Conservation (phyloP, 345 rosid genomes). For the Linum tenue region DNA sequence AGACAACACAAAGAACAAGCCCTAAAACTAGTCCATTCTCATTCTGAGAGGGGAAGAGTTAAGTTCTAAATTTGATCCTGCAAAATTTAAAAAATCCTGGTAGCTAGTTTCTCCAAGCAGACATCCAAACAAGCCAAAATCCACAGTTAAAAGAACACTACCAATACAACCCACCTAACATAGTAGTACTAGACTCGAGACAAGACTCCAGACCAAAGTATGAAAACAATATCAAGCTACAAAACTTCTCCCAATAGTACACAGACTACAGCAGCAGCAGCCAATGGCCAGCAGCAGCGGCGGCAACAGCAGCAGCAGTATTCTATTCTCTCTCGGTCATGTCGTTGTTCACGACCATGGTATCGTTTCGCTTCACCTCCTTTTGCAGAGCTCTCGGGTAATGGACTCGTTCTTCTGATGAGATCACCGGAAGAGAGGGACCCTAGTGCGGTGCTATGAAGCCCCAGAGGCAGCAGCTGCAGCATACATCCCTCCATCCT, state of each 20-base stretch:
- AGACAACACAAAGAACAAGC: too few species aligned
- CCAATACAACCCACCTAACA: background rate
- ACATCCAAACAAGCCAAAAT: too few species aligned
- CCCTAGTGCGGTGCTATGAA: slow-evolving; percentile 26
- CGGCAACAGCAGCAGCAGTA: background rate
- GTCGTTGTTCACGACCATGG: background rate
- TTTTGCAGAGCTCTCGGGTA: background rate
- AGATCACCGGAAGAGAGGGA: background rate
- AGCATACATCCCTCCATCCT: slow-evolving; percentile 41
- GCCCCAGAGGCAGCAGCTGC: slow-evolving; percentile 63
- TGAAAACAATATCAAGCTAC: background rate
- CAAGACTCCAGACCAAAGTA: background rate
- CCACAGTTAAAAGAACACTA: too few species aligned
- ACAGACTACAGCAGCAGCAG: background rate
- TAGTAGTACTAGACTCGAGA: background rate
- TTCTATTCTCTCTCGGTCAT: background rate
- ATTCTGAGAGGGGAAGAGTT: too few species aligned
- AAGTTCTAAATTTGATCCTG: too few species aligned
- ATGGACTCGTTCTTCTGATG: background rate
- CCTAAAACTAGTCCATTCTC: too few species aligned
- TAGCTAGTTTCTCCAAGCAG: too few species aligned
- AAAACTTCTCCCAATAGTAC: background rate
- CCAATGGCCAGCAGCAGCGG: too few species aligned
- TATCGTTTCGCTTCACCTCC: background rate
- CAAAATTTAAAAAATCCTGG: too few species aligned